Conservation (phyloP, 345 rosid genomes). For the Mangifera indica region DNA sequence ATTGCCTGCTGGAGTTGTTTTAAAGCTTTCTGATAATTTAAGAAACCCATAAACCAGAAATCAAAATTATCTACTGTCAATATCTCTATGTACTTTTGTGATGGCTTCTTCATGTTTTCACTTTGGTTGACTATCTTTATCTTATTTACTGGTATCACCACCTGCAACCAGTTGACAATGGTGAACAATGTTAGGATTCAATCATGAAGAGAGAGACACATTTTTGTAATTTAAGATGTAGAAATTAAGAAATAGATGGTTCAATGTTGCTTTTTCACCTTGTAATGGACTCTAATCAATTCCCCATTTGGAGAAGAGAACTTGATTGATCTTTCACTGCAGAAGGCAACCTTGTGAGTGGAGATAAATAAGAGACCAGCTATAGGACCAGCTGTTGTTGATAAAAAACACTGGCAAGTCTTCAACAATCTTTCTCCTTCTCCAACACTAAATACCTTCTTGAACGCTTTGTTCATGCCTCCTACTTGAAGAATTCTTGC, state of each 20-base stretch:
- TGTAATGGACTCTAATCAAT: slow-evolving; percentile 24
- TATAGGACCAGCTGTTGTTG: slow-evolving; percentile 47
- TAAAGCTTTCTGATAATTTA: slow-evolving; percentile 18
- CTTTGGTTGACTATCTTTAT: slow-evolving; percentile 11
- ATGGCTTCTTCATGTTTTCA: slow-evolving; percentile 22
- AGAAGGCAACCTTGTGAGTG: slow-evolving; percentile 40
- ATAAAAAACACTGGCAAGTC: slow-evolving; percentile 47
- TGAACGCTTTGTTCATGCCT: slow-evolving; percentile 43
- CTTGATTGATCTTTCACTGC: slow-evolving; percentile 35
- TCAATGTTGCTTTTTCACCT: slow-evolving; percentile 21
- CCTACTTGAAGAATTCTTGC: slow-evolving; percentile 41
- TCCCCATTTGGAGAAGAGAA: slow-evolving; percentile 30
- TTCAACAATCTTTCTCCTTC: slow-evolving; percentile 47
- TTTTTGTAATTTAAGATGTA: background rate
- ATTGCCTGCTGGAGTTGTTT: slow-evolving; percentile 8
- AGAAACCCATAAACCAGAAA: slow-evolving; percentile 27
- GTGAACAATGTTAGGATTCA: background rate
- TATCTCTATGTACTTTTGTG: slow-evolving; percentile 29
- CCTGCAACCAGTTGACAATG: slow-evolving; percentile 14
- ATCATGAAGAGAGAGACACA: background rate
- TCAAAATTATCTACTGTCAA: slow-evolving; percentile 16
- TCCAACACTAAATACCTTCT: slow-evolving; percentile 29
- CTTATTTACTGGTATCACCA: slow-evolving; percentile 19
- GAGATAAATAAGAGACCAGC: slow-evolving; percentile 50
- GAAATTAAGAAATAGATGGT: background rate